These are phyloP conservation scores for Syzygium aromaticum DNA, from an alignment of 345 rosid species.

Conservation along the genomic window DNA sequence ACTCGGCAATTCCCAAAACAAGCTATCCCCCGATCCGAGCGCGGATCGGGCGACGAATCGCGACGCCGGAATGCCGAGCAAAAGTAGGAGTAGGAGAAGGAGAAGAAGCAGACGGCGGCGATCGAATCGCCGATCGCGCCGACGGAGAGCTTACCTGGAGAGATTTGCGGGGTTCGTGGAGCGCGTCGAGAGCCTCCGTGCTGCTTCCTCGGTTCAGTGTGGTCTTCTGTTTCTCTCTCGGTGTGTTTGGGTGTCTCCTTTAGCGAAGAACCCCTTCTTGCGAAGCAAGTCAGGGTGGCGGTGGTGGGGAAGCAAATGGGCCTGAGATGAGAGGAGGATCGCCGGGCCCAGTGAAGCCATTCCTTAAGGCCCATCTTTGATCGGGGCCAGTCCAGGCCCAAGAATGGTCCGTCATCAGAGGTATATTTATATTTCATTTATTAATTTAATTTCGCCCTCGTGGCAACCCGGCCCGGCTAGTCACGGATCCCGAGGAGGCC, in stretches of 20 bases:
- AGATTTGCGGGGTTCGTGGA: background rate
- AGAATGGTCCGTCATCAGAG: background rate
- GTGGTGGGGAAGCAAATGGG: background rate
- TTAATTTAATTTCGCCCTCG: background rate
- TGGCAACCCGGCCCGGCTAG: background rate
- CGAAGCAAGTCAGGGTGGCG: background rate
- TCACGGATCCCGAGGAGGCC: background rate
- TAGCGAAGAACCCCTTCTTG: slow-evolving; percentile 8
- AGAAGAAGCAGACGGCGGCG: background rate
- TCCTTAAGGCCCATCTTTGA: background rate
- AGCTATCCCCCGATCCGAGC: background rate
- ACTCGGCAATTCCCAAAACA: background rate
- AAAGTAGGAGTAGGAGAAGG: no score
- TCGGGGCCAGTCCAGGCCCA: background rate
- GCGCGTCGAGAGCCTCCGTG: background rate
- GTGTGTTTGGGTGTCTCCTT: no score
- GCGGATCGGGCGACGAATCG: background rate
- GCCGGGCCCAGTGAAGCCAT: background rate
- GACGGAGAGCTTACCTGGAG: background rate
- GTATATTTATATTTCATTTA: background rate
- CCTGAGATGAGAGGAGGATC: background rate
- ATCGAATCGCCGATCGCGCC: background rate
- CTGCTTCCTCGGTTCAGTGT: background rate
- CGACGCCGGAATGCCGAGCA: background rate
- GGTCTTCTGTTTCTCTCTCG: background rate